A percentile compares a stretch with the other conserved stretches of the same genome.
Evolutionary conservation across 2,329 filamentous ascomycete genomes (phyloP).

Genomic region (Verticillium zaregamsianum): DNA sequence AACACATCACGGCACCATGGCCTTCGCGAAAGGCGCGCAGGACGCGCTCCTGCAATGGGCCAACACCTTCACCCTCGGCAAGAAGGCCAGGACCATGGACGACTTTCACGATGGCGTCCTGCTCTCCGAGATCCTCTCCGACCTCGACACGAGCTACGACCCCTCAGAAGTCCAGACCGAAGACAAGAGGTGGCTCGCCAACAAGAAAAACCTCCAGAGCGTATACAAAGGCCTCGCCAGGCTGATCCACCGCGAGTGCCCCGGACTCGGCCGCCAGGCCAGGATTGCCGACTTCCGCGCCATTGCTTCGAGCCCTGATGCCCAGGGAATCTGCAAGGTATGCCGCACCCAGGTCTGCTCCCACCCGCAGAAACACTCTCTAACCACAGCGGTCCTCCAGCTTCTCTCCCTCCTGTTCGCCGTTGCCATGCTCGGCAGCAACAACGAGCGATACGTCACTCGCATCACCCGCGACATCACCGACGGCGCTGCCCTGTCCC

Average conservation of each 20-base stretch:
- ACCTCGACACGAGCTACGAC: slow-evolving; percentile 55
- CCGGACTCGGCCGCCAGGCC: slow-evolving; percentile 47
- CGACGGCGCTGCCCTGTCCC: slow-evolving; percentile 36
- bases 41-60: slow-evolving; percentile 51
- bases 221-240: slow-evolving; percentile 51
- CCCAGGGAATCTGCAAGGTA: slow-evolving; percentile 50
- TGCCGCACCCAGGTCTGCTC: slow-evolving; percentile 12
- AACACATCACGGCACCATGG: slow-evolving; percentile 23
- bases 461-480: slow-evolving; percentile 25
- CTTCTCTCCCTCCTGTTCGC: slow-evolving; percentile 59
- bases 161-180: slow-evolving; percentile 47
- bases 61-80: slow-evolving; percentile 40
- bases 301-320: slow-evolving; percentile 52
- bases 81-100: slow-evolving; percentile 43
- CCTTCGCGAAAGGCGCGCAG: slow-evolving; percentile 41
- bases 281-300: slow-evolving; percentile 52
- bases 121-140: slow-evolving; percentile 52
- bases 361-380: slow-evolving; percentile 3
- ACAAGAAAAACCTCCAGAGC: slow-evolving; percentile 49
- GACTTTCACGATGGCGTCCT: slow-evolving; percentile 50
- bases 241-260: slow-evolving; percentile 50
- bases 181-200: slow-evolving; percentile 38
- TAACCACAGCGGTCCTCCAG: slow-evolving; percentile 34
- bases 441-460: slow-evolving; percentile 49
- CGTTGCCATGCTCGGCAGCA: slow-evolving; percentile 56